Conservation (phyloP, 306 rosid species). For the Sicyos baderoa region DNA sequence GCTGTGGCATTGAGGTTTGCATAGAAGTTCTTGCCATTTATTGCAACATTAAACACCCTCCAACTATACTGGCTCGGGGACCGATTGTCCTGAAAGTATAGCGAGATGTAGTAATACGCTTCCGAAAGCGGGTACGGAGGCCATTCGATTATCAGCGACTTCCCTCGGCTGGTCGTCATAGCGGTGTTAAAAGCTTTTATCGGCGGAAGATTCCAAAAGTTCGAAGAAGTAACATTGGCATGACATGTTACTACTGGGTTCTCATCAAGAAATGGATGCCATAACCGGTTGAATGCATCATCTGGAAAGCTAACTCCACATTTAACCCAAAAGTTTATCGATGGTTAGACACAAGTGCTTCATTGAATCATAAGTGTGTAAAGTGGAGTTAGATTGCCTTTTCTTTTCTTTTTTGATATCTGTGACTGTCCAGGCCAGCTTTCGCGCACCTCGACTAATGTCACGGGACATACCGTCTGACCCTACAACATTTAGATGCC, state of each 20-base stretch:
- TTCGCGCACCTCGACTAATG: no score
- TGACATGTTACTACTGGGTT: slow-evolving; percentile 39
- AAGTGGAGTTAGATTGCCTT: not conserved
- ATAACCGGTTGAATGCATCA: slow-evolving; percentile 67
- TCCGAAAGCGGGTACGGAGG: slow-evolving; percentile 46
- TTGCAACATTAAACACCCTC: slow-evolving; percentile 57
- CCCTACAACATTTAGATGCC: no score
- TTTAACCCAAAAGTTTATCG: not conserved
- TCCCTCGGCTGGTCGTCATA: slow-evolving; percentile 51
- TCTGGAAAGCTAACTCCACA: slow-evolving; percentile 63
- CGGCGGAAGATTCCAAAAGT: slow-evolving; percentile 84
- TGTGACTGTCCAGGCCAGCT: no score
- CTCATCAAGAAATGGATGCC: slow-evolving; percentile 61
- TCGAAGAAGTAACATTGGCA: slow-evolving; percentile 35
- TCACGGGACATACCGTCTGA: no score
- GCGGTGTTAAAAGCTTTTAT: slow-evolving; percentile 30
- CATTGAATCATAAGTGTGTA: not conserved
- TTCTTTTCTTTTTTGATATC: no score
- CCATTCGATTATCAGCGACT: slow-evolving; percentile 56
- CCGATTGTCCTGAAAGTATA: slow-evolving; percentile 76
- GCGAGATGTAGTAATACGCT: slow-evolving; percentile 57
- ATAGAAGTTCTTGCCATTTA: slow-evolving; percentile 50
- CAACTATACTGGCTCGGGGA: slow-evolving; percentile 53
- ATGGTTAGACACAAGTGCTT: not conserved
- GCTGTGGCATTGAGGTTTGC: slow-evolving; percentile 46